Conservation (phyloP, 2,329 filamentous ascomycete genomes). For the Fusarium burgessii region DNA sequence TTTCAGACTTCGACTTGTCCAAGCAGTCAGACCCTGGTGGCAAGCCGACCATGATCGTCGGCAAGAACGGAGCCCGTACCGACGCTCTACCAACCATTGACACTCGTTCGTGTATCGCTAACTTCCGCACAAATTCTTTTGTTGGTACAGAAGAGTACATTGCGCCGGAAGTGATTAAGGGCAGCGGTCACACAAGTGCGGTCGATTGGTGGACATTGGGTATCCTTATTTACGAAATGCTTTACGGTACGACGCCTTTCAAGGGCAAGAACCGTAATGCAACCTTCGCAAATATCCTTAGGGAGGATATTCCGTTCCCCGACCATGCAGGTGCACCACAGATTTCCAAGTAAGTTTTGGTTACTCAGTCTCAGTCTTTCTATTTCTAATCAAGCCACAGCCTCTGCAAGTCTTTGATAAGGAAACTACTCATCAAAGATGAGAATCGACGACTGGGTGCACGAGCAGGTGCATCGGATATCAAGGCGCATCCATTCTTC, state of each 20-base stretch:
- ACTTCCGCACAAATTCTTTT: constrained; percentile 98
- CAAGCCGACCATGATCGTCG: constrained; percentile 97
- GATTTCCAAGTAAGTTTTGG: constrained; percentile 83
- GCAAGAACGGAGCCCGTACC: constrained; percentile 86
- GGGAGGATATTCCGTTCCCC: constrained; percentile 96
- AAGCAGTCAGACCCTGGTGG: constrained; percentile 97
- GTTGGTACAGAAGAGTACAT: constrained; percentile 99
- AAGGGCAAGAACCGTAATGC: constrained; percentile 99
- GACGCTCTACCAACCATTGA: constrained; percentile 95
- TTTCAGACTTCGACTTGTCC: constrained; percentile 97
- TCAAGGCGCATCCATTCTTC: constrained; percentile 97
- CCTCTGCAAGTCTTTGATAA: constrained; percentile 94
- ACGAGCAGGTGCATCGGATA: constrained; percentile 93
- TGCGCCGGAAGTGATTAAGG: constrained; percentile 98
- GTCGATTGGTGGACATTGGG: constrained; percentile 99
- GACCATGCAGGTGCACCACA: constrained; percentile 86
- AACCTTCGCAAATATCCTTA: constrained; percentile 96
- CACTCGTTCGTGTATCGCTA: constrained; percentile 96
- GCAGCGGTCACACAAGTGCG: constrained; percentile 96
- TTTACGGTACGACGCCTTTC: constrained; percentile 98
- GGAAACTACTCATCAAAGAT: constrained; percentile 97
- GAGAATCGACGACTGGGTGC: constrained; percentile 94
- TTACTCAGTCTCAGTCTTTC: too few species aligned
- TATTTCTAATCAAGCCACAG: constrained; percentile 59
- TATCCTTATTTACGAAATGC: constrained; percentile 98